These are phyloP conservation scores for Sutorius eximius DNA, from an alignment of 1,284 basidiomycete genomes.

Conservation along the genomic window DNA sequence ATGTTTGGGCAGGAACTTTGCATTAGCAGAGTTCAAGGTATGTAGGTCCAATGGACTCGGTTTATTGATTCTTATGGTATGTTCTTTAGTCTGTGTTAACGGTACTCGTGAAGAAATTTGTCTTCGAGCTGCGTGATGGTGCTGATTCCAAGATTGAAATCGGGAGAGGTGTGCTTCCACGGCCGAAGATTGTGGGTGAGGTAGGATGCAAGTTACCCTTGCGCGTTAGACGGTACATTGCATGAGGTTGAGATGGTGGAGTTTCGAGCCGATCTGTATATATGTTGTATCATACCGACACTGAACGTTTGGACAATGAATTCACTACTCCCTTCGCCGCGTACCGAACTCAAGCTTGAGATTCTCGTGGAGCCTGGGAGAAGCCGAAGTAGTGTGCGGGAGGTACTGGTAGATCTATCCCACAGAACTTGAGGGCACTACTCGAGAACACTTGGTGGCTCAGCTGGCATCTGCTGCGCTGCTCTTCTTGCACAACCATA, in stretches of 20 bases:
- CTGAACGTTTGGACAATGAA: too few relatives aligned
- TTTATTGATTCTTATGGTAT: neutral
- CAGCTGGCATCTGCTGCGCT: too few relatives aligned
- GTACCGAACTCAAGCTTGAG: too few relatives aligned
- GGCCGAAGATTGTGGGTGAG: constrained; percentile 26
- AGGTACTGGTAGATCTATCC: too few relatives aligned
- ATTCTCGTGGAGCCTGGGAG: too few relatives aligned
- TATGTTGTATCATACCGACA: too few relatives aligned
- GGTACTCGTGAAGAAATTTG: constrained; percentile 23
- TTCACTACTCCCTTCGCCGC: too few relatives aligned
- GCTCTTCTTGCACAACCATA: too few relatives aligned
- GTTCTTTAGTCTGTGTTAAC: constrained; percentile 9
- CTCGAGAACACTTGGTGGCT: too few relatives aligned
- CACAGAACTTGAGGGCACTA: too few relatives aligned
- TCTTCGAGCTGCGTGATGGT: constrained; percentile 24
- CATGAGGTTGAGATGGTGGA: neutral
- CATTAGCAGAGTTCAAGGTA: constrained; percentile 50
- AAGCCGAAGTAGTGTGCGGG: too few relatives aligned
- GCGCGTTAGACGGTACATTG: constrained; percentile 16
- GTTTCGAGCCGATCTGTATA: too few relatives aligned
- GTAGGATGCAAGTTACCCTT: constrained; percentile 21
- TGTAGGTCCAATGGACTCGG: neutral
- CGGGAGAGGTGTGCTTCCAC: constrained; percentile 12
- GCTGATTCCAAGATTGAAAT: constrained; percentile 19
- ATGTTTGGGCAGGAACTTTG: constrained; percentile 44